These are phyloP conservation scores for Hyparrhenia diplandra DNA, from an alignment of 176 grass and related monocot species.

Conservation along the genomic window DNA sequence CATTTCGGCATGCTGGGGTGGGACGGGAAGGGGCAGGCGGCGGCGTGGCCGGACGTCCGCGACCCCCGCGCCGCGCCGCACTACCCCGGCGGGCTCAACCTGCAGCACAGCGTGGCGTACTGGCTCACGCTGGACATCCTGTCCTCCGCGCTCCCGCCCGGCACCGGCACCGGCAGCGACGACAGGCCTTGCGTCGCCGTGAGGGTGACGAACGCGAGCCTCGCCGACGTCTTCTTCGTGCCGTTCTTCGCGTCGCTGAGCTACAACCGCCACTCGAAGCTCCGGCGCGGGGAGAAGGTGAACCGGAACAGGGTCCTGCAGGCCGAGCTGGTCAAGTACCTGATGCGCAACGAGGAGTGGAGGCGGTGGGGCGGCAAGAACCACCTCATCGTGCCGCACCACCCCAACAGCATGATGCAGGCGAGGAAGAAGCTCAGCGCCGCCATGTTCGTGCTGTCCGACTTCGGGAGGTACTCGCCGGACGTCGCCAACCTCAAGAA, in stretches of 20 bases:
- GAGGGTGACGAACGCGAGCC: constrained; percentile 59
- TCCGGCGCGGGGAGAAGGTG: constrained; percentile 37
- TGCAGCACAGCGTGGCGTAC: constrained; percentile 91
- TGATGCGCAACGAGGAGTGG: constrained; percentile 53
- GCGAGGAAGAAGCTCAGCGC: constrained; percentile 52
- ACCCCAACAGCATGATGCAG: constrained; percentile 87
- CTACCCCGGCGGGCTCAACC: constrained; percentile 85
- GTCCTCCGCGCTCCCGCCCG: constrained; percentile 30
- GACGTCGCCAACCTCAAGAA: constrained; percentile 81
- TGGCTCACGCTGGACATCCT: constrained; percentile 83
- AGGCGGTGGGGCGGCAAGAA: constrained; percentile 50
- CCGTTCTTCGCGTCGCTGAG: constrained; percentile 89
- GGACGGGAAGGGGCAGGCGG: constrained; percentile 28
- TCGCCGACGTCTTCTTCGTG: constrained; percentile 72
- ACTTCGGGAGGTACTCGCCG: constrained; percentile 73
- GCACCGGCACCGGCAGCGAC: not conserved
- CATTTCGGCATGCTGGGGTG: constrained; percentile 86
- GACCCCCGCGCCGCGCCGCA: constrained; percentile 39
- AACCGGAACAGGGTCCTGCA: constrained; percentile 55
- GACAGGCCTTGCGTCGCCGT: constrained; percentile 52
- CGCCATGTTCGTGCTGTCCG: constrained; percentile 74
- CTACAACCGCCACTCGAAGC: constrained; percentile 79
- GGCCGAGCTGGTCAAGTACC: constrained; percentile 59
- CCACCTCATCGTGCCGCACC: constrained; percentile 81
- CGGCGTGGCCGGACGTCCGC: constrained; percentile 64